Conservation (phyloP, 192 early-diverging fungal genomes). For the Diversispora epigaea region DNA sequence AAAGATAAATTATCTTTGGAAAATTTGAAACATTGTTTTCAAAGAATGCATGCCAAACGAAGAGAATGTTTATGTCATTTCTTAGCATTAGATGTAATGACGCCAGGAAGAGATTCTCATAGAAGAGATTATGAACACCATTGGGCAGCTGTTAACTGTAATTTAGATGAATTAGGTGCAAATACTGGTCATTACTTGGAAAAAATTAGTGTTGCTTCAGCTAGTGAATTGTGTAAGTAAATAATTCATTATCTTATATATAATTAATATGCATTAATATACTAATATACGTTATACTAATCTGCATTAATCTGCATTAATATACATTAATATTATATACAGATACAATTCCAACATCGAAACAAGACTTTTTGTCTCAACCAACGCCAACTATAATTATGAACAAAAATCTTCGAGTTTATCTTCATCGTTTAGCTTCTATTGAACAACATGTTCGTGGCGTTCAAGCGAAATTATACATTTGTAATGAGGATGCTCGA, state of each 20-base stretch:
- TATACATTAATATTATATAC: too few relatives aligned
- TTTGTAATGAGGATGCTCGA: slow-evolving; percentile 55
- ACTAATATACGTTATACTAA: not conserved
- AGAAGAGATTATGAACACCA: slow-evolving; percentile 44
- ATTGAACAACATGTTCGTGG: slow-evolving; percentile 38
- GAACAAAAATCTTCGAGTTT: too few relatives aligned
- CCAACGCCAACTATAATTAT: too few relatives aligned
- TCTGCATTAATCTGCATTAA: too few relatives aligned
- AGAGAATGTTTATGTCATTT: slow-evolving; percentile 58
- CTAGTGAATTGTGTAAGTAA: slow-evolving; percentile 50
- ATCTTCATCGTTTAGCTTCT: too few relatives aligned
- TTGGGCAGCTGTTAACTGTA: slow-evolving; percentile 42
- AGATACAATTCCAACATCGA: too few relatives aligned
- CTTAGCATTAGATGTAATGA: slow-evolving; percentile 41
- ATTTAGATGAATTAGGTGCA: slow-evolving; percentile 38
- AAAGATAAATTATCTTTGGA: slow-evolving; percentile 45
- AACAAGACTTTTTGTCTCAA: too few relatives aligned
- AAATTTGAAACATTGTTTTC: slow-evolving; percentile 45
- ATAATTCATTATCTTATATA: not conserved
- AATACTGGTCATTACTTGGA: slow-evolving; percentile 41
- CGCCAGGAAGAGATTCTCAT: slow-evolving; percentile 26
- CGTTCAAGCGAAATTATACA: slow-evolving; percentile 56
- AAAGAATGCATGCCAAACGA: slow-evolving; percentile 54
- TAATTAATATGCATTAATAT: not conserved
- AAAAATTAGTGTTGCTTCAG: slow-evolving; percentile 43